Evolutionary conservation across 2,329 filamentous ascomycete species (phyloP).

Genomic region (Teratosphaeria gauchensis): DNA sequence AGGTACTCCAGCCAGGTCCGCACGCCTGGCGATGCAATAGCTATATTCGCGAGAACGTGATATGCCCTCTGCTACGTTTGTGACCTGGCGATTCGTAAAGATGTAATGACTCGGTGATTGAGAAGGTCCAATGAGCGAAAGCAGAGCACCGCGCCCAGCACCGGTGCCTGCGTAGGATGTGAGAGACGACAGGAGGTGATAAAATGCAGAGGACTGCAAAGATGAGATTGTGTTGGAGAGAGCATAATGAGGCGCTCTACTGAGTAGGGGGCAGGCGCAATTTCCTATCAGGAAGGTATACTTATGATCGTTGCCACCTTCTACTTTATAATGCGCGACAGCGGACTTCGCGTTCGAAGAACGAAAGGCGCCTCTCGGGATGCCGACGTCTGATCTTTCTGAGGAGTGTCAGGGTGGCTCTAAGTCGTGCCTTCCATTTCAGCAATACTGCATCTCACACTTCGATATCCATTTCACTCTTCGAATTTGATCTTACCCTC

Average conservation of each 20-base stretch:
- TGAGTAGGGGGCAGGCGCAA: background rate
- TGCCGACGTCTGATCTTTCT: background rate
- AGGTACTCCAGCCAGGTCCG: background rate
- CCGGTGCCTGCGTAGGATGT: background rate
- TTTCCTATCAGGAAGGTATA: background rate
- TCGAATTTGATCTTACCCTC: constrained; percentile 37
- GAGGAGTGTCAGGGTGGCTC: background rate
- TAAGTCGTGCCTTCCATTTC: background rate
- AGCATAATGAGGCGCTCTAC: no score
- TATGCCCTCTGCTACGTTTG: background rate
- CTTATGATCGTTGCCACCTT: background rate
- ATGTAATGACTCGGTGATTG: background rate
- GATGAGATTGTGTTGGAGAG: background rate
- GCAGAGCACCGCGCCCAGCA: background rate
- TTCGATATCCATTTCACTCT: constrained; percentile 13
- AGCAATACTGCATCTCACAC: background rate
- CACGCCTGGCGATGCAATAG: background rate
- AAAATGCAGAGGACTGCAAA: background rate
- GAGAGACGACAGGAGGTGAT: background rate
- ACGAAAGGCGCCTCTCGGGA: background rate
- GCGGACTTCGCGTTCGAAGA: background rate
- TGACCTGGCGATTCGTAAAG: background rate
- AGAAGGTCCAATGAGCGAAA: background rate
- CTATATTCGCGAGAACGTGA: background rate
- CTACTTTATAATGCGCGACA: background rate